Percentiles rank a stretch among this genome's conserved stretches.
Conservation (phyloP, 768 basidiomycete species). For the Lentinula sp. region DNA sequence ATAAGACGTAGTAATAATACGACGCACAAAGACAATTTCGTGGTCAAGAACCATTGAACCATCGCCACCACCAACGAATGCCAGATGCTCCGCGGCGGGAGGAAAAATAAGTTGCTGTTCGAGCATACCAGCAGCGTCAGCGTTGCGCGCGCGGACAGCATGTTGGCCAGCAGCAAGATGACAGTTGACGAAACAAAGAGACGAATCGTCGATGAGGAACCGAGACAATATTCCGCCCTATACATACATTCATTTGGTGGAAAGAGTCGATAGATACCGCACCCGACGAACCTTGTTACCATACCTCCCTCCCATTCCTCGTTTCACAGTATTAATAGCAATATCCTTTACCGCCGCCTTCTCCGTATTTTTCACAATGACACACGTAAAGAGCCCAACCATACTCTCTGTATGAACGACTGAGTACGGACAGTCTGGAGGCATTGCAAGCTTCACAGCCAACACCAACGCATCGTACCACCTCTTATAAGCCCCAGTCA, state of each 20-base stretch:
- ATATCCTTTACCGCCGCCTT: slow-evolving; percentile 55
- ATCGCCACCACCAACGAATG: slow-evolving; percentile 87
- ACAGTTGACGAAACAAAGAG: slow-evolving; percentile 92
- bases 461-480: slow-evolving; percentile 81
- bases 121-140: slow-evolving; percentile 81
- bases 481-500: slow-evolving; percentile 79
- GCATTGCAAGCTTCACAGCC: slow-evolving; percentile 72
- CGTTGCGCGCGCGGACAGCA: slow-evolving; percentile 75
- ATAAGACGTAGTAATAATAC: background rate
- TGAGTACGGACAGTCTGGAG: slow-evolving; percentile 67
- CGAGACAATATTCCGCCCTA: slow-evolving; percentile 90
- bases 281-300: slow-evolving; percentile 76
- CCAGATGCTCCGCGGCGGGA: slow-evolving; percentile 46
- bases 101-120: slow-evolving; percentile 75
- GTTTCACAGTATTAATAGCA: slow-evolving; percentile 78
- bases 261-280: background rate
- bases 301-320: slow-evolving; percentile 89
- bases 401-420: slow-evolving; percentile 83
- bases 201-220: slow-evolving; percentile 87
- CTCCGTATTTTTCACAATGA: slow-evolving; percentile 70
- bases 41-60: slow-evolving; percentile 93
- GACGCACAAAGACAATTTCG: slow-evolving; percentile 83
- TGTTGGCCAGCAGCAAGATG: slow-evolving; percentile 96
- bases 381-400: slow-evolving; percentile 54
- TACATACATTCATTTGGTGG: slow-evolving; percentile 4